Evolutionary conservation across 139 green algal genomes (phyloP).

Genomic region (Haematococcus lacustris): DNA sequence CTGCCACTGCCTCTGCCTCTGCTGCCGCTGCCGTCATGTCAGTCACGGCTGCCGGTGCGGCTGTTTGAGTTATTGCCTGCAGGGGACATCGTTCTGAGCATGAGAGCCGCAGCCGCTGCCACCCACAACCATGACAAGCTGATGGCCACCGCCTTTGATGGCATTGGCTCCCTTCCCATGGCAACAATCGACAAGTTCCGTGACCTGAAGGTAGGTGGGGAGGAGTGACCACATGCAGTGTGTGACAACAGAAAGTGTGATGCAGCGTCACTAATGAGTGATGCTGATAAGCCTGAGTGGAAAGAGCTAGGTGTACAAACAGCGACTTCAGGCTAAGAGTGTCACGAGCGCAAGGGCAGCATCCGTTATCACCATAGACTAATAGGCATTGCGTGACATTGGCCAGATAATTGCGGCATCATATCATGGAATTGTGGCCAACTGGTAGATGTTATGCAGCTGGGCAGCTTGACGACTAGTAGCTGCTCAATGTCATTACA

Average conservation of each 20-base stretch:
- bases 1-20: not conserved
- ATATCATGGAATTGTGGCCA: too few relatives aligned
- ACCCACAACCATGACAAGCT: constrained; percentile 62
- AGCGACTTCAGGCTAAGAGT: too few relatives aligned
- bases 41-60: not conserved
- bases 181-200: constrained; percentile 53
- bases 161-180: constrained; percentile 68
- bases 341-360: too few relatives aligned
- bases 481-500: too few relatives aligned
- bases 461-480: too few relatives aligned
- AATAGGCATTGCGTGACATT: not conserved
- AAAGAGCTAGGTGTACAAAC: not conserved
- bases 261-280: not conserved
- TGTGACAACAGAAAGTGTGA: not conserved
- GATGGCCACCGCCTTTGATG: constrained; percentile 62
- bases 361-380: not conserved
- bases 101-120: constrained; percentile 30
- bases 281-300: not conserved
- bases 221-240: constrained; percentile 14
- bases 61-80: constrained; percentile 1
- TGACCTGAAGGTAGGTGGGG: constrained; percentile 17
- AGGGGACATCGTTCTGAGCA: constrained; percentile 56
- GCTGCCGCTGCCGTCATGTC: not conserved
- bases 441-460: too few relatives aligned
- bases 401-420: too few relatives aligned